A percentile compares a stretch with the other conserved stretches of the same genome.
These are phyloP conservation scores for Hawksworthiomyces lignivorus DNA, from an alignment of 2,329 filamentous ascomycete genomes.

Conservation along the genomic window DNA sequence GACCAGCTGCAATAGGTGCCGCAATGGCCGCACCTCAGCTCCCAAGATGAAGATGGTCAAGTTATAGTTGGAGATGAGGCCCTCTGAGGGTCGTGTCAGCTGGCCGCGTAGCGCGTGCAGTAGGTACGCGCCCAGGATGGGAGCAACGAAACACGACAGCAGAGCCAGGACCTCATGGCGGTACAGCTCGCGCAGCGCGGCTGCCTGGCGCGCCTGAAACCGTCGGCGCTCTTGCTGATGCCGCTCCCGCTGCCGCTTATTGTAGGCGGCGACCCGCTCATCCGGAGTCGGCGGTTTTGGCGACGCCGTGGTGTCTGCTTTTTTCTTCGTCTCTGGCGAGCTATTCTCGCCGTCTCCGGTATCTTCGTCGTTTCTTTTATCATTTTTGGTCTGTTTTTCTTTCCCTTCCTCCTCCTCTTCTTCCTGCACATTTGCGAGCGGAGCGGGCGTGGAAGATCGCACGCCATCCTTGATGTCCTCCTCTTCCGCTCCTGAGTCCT, in stretches of 20 bases:
- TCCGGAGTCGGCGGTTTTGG: slow-evolving; percentile 1
- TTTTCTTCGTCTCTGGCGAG: not conserved
- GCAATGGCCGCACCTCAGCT: slow-evolving; percentile 74
- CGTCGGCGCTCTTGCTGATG: slow-evolving; percentile 19
- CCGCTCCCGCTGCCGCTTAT: slow-evolving; percentile 5
- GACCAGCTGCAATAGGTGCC: slow-evolving; percentile 74
- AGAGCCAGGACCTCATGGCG: slow-evolving; percentile 69
- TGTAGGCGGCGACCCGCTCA: slow-evolving; percentile 5
- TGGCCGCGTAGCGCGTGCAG: slow-evolving; percentile 74
- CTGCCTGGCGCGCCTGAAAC: slow-evolving; percentile 15
- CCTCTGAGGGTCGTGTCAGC: slow-evolving; percentile 75
- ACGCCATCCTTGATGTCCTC: slow-evolving; percentile 12
- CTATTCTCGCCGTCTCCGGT: no score
- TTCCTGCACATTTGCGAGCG: slow-evolving; percentile 38
- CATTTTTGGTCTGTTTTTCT: not conserved
- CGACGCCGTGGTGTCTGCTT: not conserved
- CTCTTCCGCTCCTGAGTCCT: slow-evolving; percentile 28
- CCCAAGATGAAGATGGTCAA: slow-evolving; percentile 83
- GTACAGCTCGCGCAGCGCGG: slow-evolving; percentile 57
- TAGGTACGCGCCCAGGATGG: slow-evolving; percentile 71
- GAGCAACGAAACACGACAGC: slow-evolving; percentile 69
- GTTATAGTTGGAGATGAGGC: slow-evolving; percentile 86
- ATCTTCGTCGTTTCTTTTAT: not conserved
- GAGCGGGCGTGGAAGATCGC: not conserved
- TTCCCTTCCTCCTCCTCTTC: slow-evolving; percentile 24